These are phyloP conservation scores for Lactarius tabidus DNA, from an alignment of 768 basidiomycete genomes.

Conservation along the genomic window DNA sequence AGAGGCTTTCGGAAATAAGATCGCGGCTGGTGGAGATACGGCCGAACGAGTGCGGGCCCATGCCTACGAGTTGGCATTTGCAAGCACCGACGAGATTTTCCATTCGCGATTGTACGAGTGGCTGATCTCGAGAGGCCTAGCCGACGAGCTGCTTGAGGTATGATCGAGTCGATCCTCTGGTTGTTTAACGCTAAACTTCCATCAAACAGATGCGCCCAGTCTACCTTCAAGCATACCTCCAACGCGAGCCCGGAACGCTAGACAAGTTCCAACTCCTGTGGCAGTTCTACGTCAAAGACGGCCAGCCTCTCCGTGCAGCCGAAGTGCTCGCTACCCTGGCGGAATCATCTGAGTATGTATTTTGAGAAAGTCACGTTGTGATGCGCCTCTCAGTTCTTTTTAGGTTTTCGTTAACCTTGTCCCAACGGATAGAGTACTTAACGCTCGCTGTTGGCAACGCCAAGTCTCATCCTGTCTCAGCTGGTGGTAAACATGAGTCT, in stretches of 20 bases:
- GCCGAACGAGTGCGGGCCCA: conserved; percentile 72
- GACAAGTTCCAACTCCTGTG: conserved; percentile 87
- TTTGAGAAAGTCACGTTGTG: neutral
- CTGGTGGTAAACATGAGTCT: conserved; percentile 73
- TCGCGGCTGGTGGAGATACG: conserved; percentile 39
- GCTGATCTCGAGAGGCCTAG: conserved; percentile 73
- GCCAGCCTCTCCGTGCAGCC: conserved; percentile 83
- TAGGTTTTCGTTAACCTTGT: conserved; percentile 66
- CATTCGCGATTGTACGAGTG: conserved; percentile 94
- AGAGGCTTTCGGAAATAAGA: conserved; percentile 65
- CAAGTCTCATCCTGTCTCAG: conserved; percentile 86
- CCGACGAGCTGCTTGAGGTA: conserved; percentile 90
- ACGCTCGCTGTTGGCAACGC: conserved; percentile 94
- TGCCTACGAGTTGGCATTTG: conserved; percentile 83
- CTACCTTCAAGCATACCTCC: conserved; percentile 85
- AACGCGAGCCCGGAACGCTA: conserved; percentile 72
- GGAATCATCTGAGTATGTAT: conserved; percentile 73
- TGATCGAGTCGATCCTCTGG: conserved; percentile 27
- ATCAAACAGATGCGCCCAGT: conserved; percentile 67
- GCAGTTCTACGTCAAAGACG: conserved; percentile 96
- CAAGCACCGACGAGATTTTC: conserved; percentile 86
- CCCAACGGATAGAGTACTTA: conserved; percentile 82
- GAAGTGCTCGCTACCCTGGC: conserved; percentile 80
- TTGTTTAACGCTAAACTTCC: conserved; percentile 2
- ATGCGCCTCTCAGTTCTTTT: neutral